A percentile compares a stretch with the other conserved stretches of the same genome.
These are phyloP conservation scores for Chaetomium olivaceum DNA, from an alignment of 2,329 filamentous ascomycete species.

Conservation along the genomic window DNA sequence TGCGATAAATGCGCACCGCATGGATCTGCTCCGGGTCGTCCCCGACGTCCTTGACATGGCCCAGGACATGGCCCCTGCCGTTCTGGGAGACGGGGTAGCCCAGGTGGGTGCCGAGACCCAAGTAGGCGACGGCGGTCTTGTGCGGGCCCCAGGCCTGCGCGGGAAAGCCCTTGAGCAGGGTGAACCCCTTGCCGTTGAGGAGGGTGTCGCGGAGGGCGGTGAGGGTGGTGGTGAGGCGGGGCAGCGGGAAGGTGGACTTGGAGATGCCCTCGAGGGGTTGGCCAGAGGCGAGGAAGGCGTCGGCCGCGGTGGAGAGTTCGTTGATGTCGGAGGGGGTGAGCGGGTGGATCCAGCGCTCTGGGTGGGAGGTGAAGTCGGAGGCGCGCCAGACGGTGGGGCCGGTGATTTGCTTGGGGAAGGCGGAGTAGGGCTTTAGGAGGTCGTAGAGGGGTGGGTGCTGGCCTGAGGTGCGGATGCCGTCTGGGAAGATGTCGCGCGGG, in stretches of 20 bases:
- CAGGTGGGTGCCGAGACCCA: constrained; percentile 82
- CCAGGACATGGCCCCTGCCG: constrained; percentile 78
- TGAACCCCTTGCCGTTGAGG: constrained; percentile 83
- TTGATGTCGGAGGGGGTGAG: constrained; percentile 66
- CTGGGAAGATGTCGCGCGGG: constrained; percentile 45
- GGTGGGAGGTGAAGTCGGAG: constrained; percentile 61
- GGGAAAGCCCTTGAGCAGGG: constrained; percentile 84
- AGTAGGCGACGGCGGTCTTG: constrained; percentile 86
- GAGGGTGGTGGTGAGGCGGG: constrained; percentile 43
- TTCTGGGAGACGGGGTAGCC: constrained; percentile 90
- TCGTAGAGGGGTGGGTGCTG: constrained; percentile 71
- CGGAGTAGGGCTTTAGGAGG: constrained; percentile 63
- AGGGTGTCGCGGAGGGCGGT: constrained; percentile 44
- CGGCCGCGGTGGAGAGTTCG: constrained; percentile 67
- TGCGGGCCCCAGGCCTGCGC: constrained; percentile 72
- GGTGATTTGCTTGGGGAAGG: constrained; percentile 69
- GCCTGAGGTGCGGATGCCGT: constrained; percentile 59
- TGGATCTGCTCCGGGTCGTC: constrained; percentile 81
- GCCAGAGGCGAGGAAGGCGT: constrained; percentile 65
- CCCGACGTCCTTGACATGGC: constrained; percentile 85
- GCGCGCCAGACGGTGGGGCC: constrained; percentile 73
- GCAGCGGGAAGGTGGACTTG: constrained; percentile 47
- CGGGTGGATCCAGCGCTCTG: constrained; percentile 71
- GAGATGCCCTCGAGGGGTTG: constrained; percentile 70
- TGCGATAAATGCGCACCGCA: constrained; percentile 86